Conservation (phyloP, 805 yeast genomes). For the Candida wancherniae region DNA sequence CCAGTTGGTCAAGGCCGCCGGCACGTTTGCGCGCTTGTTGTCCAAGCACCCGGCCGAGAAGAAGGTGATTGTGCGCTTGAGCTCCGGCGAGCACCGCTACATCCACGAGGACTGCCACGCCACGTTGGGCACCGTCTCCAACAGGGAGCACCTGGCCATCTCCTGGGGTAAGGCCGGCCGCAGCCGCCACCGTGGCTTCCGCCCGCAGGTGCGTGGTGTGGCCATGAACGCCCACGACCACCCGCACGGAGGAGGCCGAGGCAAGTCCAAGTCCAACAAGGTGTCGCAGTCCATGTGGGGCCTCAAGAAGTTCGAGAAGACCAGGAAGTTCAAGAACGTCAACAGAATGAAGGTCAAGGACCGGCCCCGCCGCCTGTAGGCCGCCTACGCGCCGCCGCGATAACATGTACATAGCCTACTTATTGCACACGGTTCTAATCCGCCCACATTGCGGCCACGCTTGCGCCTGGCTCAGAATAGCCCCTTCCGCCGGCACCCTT, state of each 20-base stretch:
- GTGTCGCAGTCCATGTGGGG: conserved; percentile 97
- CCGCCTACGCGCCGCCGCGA: too few relatives aligned
- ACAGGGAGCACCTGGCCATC: conserved; percentile 84
- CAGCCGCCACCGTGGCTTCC: conserved; percentile 82
- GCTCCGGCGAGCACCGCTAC: conserved; percentile 91
- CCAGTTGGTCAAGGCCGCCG: conserved; percentile 89
- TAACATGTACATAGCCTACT: too few relatives aligned
- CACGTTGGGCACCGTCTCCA: conserved; percentile 88
- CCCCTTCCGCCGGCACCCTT: too few relatives aligned
- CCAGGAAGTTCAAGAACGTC: conserved; percentile 82
- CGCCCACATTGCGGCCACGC: too few relatives aligned
- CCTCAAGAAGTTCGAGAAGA: conserved; percentile 87
- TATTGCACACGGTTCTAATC: too few relatives aligned
- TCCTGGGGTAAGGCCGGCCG: conserved; percentile 97
- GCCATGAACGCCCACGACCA: conserved; percentile 98
- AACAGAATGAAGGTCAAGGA: conserved; percentile 85
- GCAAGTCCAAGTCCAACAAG: conserved; percentile 95
- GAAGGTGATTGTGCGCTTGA: conserved; percentile 74
- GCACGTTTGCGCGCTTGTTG: conserved; percentile 84
- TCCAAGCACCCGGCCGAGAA: conserved; percentile 68
- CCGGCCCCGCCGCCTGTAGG: too few relatives aligned
- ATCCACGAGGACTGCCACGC: conserved; percentile 85
- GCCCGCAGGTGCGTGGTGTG: conserved; percentile 96
- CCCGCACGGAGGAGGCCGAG: conserved; percentile 99
- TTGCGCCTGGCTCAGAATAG: too few relatives aligned